A percentile compares a stretch with the other conserved stretches of the same genome.
Evolutionary conservation across 2,329 filamentous ascomycete genomes (phyloP).

Genomic region (Paecilomyces fulvus): DNA sequence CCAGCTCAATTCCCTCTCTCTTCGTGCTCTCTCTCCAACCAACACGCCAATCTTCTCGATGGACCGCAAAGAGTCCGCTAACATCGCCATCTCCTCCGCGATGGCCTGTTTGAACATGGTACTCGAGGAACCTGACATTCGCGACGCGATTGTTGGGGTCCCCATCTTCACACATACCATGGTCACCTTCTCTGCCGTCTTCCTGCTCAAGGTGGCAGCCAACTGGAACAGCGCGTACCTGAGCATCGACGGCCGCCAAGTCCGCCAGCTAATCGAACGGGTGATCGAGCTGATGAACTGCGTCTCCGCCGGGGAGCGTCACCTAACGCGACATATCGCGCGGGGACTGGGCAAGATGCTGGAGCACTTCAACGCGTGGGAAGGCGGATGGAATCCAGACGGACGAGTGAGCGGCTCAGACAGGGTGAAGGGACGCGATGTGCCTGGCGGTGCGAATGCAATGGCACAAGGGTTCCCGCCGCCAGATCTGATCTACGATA

Average conservation of each 20-base stretch:
- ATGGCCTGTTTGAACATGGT: constrained; percentile 41
- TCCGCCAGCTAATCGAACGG: constrained; percentile 30
- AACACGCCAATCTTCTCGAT: constrained; percentile 35
- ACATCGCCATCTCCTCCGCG: constrained; percentile 40
- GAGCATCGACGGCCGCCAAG: constrained; percentile 30
- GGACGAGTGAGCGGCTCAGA: background rate
- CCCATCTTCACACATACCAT: constrained; percentile 39
- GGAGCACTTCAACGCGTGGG: constrained; percentile 34
- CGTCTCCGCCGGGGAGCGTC: constrained; percentile 33
- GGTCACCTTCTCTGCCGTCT: constrained; percentile 39
- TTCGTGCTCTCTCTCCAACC: constrained; percentile 34
- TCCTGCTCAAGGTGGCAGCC: constrained; percentile 37
- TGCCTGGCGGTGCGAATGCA: constrained; percentile 33
- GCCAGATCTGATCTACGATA: constrained; percentile 34
- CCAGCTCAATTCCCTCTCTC: constrained; percentile 40
- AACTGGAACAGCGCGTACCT: constrained; percentile 36
- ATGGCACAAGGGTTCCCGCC: constrained; percentile 35
- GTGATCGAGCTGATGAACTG: constrained; percentile 33
- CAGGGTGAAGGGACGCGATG: constrained; percentile 12
- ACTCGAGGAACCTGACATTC: constrained; percentile 41
- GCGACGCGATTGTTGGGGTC: constrained; percentile 41
- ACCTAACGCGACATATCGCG: constrained; percentile 34
- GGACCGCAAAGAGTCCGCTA: constrained; percentile 37
- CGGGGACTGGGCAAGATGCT: constrained; percentile 34
- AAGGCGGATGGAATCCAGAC: constrained; percentile 21